Percentiles rank a stretch among this genome's conserved stretches.
These are phyloP conservation scores for Mimosa pudica DNA, from an alignment of 306 rosid species.

Conservation along the genomic window DNA sequence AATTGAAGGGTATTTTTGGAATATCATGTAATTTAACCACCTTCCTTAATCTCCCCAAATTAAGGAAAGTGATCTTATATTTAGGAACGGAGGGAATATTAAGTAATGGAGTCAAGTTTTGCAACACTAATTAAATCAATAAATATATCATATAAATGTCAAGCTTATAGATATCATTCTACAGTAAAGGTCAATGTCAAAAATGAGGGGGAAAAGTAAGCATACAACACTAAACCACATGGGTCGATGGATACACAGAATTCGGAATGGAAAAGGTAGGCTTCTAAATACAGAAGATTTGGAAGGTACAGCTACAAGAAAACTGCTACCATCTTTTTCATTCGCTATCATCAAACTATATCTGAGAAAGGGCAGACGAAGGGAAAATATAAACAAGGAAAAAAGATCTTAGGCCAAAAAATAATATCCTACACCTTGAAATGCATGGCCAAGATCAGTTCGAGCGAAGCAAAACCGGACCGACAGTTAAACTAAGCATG, in stretches of 20 bases:
- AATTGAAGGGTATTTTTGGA: too few relatives aligned
- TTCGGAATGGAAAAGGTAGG: conserved; percentile 47
- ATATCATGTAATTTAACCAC: too few relatives aligned
- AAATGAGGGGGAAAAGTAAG: conserved; percentile 19
- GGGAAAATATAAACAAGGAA: conserved; percentile 44
- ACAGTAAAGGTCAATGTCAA: conserved; percentile 23
- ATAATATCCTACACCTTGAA: conserved; percentile 54
- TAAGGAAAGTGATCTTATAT: too few relatives aligned
- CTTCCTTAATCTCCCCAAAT: too few relatives aligned
- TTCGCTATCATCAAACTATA: conserved; percentile 57
- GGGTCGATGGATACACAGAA: conserved; percentile 36
- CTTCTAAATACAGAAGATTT: conserved; percentile 52
- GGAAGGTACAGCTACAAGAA: conserved; percentile 51
- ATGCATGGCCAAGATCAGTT: conserved; percentile 61
- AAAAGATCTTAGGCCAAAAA: conserved; percentile 39
- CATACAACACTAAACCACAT: conserved; percentile 56
- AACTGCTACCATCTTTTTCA: conserved; percentile 56
- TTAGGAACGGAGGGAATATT: too few relatives aligned
- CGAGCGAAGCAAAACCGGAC: conserved; percentile 81
- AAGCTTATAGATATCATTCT: conserved; percentile 17
- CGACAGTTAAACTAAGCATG: conserved; percentile 82
- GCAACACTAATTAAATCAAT: conserved; percentile 4
- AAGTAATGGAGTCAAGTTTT: background rate
- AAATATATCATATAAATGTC: conserved; percentile 4
- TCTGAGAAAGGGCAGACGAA: conserved; percentile 39